A percentile compares a stretch with the other conserved stretches of the same genome.
phyloP scores from a whole-genome alignment of 306 rosid genomes.

The Echinosophora koreensis region DNA sequence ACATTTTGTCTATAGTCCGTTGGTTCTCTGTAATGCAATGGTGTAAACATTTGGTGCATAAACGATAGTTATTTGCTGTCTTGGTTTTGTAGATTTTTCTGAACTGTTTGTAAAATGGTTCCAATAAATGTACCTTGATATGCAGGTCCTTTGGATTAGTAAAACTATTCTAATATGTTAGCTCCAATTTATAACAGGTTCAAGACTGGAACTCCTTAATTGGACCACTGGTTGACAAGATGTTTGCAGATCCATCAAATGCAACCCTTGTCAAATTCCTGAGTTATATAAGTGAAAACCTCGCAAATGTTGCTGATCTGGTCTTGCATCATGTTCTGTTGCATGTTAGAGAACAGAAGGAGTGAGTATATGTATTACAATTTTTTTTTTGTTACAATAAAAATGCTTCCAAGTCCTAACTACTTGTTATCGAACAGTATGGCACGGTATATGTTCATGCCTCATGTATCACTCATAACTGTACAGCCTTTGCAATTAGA shows the following conservation, averaged over 20 bases:
- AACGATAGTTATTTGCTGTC: slow-evolving; percentile 24
- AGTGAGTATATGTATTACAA: slow-evolving; percentile 61
- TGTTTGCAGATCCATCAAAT: slow-evolving; percentile 93
- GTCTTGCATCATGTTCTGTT: slow-evolving; percentile 70
- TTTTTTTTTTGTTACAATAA: neutral
- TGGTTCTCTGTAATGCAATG: slow-evolving; percentile 18
- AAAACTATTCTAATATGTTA: slow-evolving; percentile 27
- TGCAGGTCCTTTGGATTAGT: neutral
- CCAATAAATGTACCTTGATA: slow-evolving; percentile 25
- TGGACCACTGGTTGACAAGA: slow-evolving; percentile 82
- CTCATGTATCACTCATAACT: too few species aligned
- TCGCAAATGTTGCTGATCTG: slow-evolving; percentile 73
- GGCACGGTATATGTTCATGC: too few species aligned
- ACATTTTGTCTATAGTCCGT: slow-evolving; percentile 29
- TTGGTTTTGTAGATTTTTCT: slow-evolving; percentile 28
- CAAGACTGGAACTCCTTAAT: slow-evolving; percentile 76
- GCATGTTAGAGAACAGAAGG: slow-evolving; percentile 65
- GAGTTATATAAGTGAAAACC: slow-evolving; percentile 74
- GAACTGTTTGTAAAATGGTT: slow-evolving; percentile 15
- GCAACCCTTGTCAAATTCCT: slow-evolving; percentile 76
- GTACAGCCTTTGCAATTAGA: too few species aligned
- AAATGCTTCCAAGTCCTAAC: neutral
- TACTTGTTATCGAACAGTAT: slow-evolving; percentile 5
- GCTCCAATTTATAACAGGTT: slow-evolving; percentile 62
- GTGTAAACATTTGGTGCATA: slow-evolving; percentile 4